Base-by-base conservation (phyloP, 2,329 filamentous ascomycete species). In the Leptographium galeiforme region DNA sequence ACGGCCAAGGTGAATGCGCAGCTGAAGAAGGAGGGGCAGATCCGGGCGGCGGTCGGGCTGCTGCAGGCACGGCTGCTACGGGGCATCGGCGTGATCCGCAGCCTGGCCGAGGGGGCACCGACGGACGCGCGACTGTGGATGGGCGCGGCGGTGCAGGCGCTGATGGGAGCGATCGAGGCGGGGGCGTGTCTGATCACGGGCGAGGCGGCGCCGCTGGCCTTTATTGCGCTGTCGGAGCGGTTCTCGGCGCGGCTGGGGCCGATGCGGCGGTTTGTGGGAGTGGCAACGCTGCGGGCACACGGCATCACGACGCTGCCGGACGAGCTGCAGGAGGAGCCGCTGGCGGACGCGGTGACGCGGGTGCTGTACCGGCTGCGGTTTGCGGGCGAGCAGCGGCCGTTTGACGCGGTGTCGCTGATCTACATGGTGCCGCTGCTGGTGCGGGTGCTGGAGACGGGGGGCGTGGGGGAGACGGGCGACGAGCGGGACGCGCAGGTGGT, bases 321-420 rank as follows among this genome's bases (percentile, higher is more conserved):
- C 12, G 80, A 85, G 51, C 76, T 91, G 55, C 78, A 84, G 57
- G 76, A 86, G 57, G 93, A 97, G 64, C 80, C 85, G n/a, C 73
- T 97, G 10, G 87, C 89, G 53, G 82, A 85, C 54, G 78, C 97
- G 13, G 77, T 95, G 13, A 96, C 91, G 3, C 81, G 93, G 66
- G 82, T 97, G 1, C 72, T 98, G 6, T 97, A 97, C 67, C 84
- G 91, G 48, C 73, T 98, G 52, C 85, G 90, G 16, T 95, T 95
- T 66, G 79, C 90, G 40, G 85, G 87, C 51, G 93, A 97, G 65
- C 91, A 97, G 66, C 81, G 90, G n/a, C 89, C 91, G 0, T 89
- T 98, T 61, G 93, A 98, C 64, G 76, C 81, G 3, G 84, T 93
- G 5, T 91, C 91, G 1, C 73, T 97, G 30, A 89, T 87, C 54